Evolutionary conservation across 1,284 basidiomycete species (phyloP).

Genomic region (Moesziomyces sp.): DNA sequence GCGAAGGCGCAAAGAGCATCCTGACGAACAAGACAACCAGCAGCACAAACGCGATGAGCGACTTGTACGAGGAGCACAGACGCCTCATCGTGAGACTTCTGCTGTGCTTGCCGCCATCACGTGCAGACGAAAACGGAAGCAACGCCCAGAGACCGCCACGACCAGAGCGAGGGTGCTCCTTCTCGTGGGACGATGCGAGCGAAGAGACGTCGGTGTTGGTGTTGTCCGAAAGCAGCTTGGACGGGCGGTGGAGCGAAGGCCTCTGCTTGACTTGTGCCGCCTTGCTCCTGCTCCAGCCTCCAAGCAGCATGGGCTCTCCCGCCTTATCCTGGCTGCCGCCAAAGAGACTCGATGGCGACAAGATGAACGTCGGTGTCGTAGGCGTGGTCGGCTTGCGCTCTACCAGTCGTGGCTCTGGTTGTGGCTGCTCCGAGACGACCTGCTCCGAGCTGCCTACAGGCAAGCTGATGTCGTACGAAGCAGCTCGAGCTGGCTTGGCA

Average conservation of each 20-base stretch:
- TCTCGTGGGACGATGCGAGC: slow-evolving; percentile 10
- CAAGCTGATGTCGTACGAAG: slow-evolving; percentile 5
- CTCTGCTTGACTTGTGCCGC: slow-evolving; percentile 18
- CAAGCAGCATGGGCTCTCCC: slow-evolving; percentile 23
- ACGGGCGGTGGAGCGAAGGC: slow-evolving; percentile 23
- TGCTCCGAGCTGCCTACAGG: neutral
- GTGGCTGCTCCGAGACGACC: neutral
- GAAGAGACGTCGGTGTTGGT: slow-evolving; percentile 20
- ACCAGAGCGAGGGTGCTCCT: neutral
- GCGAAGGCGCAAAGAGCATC: slow-evolving; percentile 11
- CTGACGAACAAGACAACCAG: slow-evolving; percentile 13
- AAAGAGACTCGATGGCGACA: slow-evolving; percentile 8
- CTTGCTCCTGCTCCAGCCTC: slow-evolving; percentile 25
- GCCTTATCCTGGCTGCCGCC: slow-evolving; percentile 5
- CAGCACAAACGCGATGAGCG: slow-evolving; percentile 11
- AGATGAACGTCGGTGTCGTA: slow-evolving; percentile 18
- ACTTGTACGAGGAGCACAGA: slow-evolving; percentile 10
- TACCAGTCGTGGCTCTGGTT: slow-evolving; percentile 3
- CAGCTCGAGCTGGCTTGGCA: slow-evolving; percentile 8
- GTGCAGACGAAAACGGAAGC: slow-evolving; percentile 17
- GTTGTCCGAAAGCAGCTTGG: slow-evolving; percentile 18
- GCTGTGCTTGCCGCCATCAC: slow-evolving; percentile 25
- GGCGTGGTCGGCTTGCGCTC: slow-evolving; percentile 20
- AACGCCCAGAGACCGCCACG: neutral
- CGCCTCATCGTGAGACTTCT: slow-evolving; percentile 2